Percentiles rank a stretch among this genome's conserved stretches.
These are phyloP conservation scores for Ogataea parapolymorpha DNA, from an alignment of 805 yeast species.

Conservation along the genomic window DNA sequence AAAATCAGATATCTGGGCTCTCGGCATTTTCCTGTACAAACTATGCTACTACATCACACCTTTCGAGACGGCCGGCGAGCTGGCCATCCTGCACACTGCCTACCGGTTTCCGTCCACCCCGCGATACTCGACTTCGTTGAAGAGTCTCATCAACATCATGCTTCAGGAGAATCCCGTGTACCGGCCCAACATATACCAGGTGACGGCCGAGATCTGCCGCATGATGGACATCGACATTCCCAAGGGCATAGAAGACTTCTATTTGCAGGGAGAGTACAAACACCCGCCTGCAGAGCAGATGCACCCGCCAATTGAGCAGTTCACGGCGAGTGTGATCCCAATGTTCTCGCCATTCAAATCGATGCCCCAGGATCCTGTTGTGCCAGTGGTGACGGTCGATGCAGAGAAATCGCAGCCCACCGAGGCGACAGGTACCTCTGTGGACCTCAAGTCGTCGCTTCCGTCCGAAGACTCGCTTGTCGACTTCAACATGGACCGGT, in stretches of 20 bases:
- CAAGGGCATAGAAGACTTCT: constrained; percentile 32
- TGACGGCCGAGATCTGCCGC: constrained; percentile 58
- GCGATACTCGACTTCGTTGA: constrained; percentile 64
- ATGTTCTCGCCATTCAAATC: constrained; percentile 33
- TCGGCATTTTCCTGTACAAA: constrained; percentile 88
- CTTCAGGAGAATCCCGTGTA: constrained; percentile 76
- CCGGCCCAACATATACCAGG: constrained; percentile 87
- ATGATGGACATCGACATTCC: constrained; percentile 50
- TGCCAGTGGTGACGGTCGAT: constrained; percentile 1
- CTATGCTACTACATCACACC: constrained; percentile 93
- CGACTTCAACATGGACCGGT: constrained; percentile 9
- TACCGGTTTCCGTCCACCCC: constrained; percentile 75
- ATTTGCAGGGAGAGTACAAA: constrained; percentile 32
- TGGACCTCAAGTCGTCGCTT: constrained; percentile 1
- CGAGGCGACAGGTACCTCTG: background rate
- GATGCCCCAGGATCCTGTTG: constrained; percentile 42
- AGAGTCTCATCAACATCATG: constrained; percentile 72
- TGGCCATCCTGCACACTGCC: constrained; percentile 81
- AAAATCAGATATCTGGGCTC: constrained; percentile 94
- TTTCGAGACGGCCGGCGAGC: constrained; percentile 82
- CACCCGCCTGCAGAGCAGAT: constrained; percentile 28
- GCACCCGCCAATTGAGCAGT: constrained; percentile 29
- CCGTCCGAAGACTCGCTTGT: constrained; percentile 9
- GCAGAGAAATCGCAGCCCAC: background rate
- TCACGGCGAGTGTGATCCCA: constrained; percentile 29